Percentiles rank a stretch among this genome's conserved stretches.
Evolutionary conservation across 176 grass and related monocot genomes (phyloP).

Genomic region (Zea luxurians): DNA sequence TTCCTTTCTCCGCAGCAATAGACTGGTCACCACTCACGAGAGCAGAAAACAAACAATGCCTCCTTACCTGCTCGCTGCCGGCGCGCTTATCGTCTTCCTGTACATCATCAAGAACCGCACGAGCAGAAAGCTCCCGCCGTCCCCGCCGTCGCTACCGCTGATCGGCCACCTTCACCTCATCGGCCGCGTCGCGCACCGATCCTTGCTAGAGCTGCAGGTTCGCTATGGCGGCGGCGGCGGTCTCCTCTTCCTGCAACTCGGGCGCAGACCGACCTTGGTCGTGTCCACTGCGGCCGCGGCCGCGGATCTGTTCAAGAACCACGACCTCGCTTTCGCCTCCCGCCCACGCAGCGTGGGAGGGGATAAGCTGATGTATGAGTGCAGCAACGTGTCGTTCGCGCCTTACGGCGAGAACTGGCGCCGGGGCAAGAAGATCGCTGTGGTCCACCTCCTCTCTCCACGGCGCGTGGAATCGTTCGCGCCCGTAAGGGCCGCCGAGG

Average conservation of each 20-base stretch:
- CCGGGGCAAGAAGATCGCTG: constrained; percentile 53
- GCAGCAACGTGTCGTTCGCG: constrained; percentile 52
- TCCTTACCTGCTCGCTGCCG: constrained; percentile 23
- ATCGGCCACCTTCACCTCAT: constrained; percentile 65
- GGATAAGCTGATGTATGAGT: constrained; percentile 35
- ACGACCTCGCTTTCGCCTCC: constrained; percentile 72
- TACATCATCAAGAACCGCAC: constrained; percentile 1
- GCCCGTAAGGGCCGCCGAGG: constrained; percentile 46
- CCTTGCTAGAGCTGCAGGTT: constrained; percentile 39
- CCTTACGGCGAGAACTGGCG: constrained; percentile 64
- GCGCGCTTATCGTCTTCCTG: constrained; percentile 20
- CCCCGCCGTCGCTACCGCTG: constrained; percentile 55
- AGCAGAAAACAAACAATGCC: constrained; percentile 7
- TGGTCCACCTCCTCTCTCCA: constrained; percentile 59
- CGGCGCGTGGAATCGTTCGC: constrained; percentile 51
- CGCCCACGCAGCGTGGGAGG: constrained; percentile 39
- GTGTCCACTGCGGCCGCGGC: constrained; percentile 53
- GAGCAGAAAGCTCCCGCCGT: constrained; percentile 51
- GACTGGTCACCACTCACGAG: background rate
- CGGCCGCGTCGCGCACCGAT: constrained; percentile 46
- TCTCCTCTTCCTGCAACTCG: constrained; percentile 53
- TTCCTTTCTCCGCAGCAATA: background rate
- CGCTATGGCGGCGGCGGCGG: constrained; percentile 38
- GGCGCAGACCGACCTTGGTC: constrained; percentile 44
- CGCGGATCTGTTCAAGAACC: constrained; percentile 48